Conservation (phyloP, 169 alveolate species). For the Plasmodium inui region DNA sequence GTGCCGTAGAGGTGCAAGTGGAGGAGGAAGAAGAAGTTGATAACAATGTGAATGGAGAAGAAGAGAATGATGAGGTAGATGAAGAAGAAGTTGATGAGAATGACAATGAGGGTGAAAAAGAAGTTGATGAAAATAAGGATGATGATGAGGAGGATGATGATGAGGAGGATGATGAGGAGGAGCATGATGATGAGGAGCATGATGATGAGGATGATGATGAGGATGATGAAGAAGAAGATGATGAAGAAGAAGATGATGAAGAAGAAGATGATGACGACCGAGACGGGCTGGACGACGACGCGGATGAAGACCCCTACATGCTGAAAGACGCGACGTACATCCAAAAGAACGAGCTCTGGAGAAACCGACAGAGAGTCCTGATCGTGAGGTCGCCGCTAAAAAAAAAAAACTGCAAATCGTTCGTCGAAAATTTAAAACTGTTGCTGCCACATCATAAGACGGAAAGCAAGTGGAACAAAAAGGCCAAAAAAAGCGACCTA, state of each 20-base stretch:
- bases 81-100: constrained; percentile 1
- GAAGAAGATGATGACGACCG: not conserved
- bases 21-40: not conserved
- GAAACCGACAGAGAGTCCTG: constrained; percentile 95
- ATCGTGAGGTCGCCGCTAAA: constrained; percentile 96
- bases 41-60: not conserved
- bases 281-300: not conserved
- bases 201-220: not conserved
- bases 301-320: constrained; percentile 88
- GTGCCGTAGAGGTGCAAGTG: not conserved
- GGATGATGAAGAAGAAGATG: not conserved
- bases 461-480: constrained; percentile 91
- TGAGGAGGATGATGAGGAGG: not conserved
- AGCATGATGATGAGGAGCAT: constrained; percentile 6
- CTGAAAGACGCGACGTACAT: constrained; percentile 89
- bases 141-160: constrained; percentile 4
- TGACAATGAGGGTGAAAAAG: not conserved
- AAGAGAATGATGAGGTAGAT: constrained; percentile 21
- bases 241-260: not conserved
- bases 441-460: constrained; percentile 97
- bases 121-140: not conserved
- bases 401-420: constrained; percentile 93
- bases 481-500: constrained; percentile 85
- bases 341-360: constrained; percentile 91
- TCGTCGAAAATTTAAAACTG: constrained; percentile 94